Percentiles rank a stretch among this genome's conserved stretches.
Evolutionary conservation across 2,329 filamentous ascomycete genomes (phyloP).

Genomic region (Aspergillus sp.): DNA sequence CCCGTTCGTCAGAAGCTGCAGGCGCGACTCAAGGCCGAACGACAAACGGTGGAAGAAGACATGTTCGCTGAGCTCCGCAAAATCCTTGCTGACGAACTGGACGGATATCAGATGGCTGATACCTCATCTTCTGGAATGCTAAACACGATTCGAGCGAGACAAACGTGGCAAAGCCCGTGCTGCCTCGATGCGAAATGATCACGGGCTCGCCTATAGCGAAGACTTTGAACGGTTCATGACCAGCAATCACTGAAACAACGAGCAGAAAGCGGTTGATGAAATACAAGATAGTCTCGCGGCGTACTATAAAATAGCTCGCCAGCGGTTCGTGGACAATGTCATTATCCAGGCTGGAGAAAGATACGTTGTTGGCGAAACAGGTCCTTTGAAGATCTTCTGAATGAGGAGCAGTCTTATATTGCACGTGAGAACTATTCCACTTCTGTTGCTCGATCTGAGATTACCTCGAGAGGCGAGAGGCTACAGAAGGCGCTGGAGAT

Average conservation of each 20-base stretch:
- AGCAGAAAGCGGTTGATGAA: slow-evolving; percentile 40
- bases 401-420: slow-evolving; percentile 48
- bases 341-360: slow-evolving; percentile 52
- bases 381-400: slow-evolving; percentile 45
- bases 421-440: slow-evolving; percentile 49
- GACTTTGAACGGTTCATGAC: slow-evolving; percentile 4
- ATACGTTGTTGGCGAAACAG: slow-evolving; percentile 45
- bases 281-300: slow-evolving; percentile 55
- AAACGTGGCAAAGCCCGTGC: slow-evolving; percentile 8
- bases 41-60: slow-evolving; percentile 30
- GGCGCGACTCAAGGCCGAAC: slow-evolving; percentile 20
- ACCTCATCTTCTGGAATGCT: slow-evolving; percentile 45
- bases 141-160: slow-evolving; percentile 10
- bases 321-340: slow-evolving; percentile 57
- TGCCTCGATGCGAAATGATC: slow-evolving; percentile 1
- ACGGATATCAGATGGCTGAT: slow-evolving; percentile 44
- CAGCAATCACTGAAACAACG: slow-evolving; percentile 26
- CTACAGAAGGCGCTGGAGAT: slow-evolving; percentile 33
- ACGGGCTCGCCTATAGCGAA: background rate
- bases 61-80: slow-evolving; percentile 44
- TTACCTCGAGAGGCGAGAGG: slow-evolving; percentile 40
- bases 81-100: slow-evolving; percentile 47
- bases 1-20: slow-evolving; percentile 1
- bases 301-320: slow-evolving; percentile 58
- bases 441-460: slow-evolving; percentile 36